A percentile compares a stretch with the other conserved stretches of the same genome.
phyloP scores from a whole-genome alignment of 805 yeast species.

The Saccharomyces kudriavzevii region DNA sequence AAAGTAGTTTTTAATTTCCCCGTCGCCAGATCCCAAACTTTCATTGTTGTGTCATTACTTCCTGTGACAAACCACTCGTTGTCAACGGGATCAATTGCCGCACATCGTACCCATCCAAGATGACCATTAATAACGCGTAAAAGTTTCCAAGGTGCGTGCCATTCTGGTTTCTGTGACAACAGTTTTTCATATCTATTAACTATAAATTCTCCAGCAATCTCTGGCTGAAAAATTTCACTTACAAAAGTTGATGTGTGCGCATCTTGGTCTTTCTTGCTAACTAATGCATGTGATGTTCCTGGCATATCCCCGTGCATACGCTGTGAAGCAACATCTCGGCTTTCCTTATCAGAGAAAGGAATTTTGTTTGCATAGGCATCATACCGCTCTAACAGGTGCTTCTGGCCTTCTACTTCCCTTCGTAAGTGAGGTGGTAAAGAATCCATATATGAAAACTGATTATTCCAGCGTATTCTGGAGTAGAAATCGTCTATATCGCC shows the following conservation, averaged over 20 bases:
- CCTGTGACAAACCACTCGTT: constrained; percentile 92
- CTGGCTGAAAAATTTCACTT: constrained; percentile 4
- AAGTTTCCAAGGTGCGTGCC: constrained; percentile 66
- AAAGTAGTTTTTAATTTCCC: constrained; percentile 64
- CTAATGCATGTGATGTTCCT: constrained; percentile 1
- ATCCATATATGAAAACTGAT: constrained; percentile 23
- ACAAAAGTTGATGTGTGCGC: constrained; percentile 1
- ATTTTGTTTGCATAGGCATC: constrained; percentile 1
- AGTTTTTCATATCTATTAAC: constrained; percentile 18
- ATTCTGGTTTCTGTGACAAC: constrained; percentile 24
- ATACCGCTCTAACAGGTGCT: constrained; percentile 11
- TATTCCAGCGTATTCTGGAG: constrained; percentile 21
- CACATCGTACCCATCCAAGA: constrained; percentile 83
- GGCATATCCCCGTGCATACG: neutral
- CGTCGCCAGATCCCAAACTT: constrained; percentile 81
- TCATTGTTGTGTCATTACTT: constrained; percentile 78
- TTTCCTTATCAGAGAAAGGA: neutral
- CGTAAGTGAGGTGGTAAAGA: constrained; percentile 27
- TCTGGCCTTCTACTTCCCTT: constrained; percentile 18
- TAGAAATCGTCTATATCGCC: constrained; percentile 25
- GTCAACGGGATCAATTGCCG: constrained; percentile 68
- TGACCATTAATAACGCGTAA: constrained; percentile 78
- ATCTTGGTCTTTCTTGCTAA: constrained; percentile 5
- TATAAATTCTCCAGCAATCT: constrained; percentile 10
- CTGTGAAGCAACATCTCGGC: neutral